These are phyloP conservation scores for Dipodascus geniculatus DNA, from an alignment of 805 yeast species.

Conservation along the genomic window DNA sequence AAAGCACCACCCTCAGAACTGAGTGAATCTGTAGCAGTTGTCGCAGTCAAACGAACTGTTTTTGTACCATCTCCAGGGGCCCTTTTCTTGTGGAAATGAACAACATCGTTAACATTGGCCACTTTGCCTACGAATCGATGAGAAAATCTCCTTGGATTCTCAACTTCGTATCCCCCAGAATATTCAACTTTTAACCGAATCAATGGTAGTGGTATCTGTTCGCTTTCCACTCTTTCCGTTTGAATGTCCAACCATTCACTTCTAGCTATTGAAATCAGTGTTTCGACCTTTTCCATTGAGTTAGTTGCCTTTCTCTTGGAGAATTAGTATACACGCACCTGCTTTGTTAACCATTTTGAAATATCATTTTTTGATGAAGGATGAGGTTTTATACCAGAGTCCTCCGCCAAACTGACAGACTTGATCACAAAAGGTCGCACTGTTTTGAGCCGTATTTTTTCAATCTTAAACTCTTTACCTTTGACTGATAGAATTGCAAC, in stretches of 20 bases:
- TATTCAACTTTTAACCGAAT: conserved; percentile 79
- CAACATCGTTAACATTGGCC: conserved; percentile 83
- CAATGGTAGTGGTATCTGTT: conserved; percentile 63
- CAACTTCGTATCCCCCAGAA: conserved; percentile 83
- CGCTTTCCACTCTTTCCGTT: conserved; percentile 19
- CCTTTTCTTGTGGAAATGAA: conserved; percentile 51
- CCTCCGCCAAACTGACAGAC: conserved; percentile 42
- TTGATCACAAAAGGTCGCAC: conserved; percentile 76
- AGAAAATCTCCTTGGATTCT: conserved; percentile 79
- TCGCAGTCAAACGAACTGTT: conserved; percentile 11
- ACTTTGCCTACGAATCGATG: conserved; percentile 82
- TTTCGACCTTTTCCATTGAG: conserved; percentile 32
- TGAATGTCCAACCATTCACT: conserved; percentile 33
- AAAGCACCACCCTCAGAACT: conserved; percentile 19
- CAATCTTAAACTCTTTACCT: conserved; percentile 43
- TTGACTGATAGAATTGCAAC: conserved; percentile 60
- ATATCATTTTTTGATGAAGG: conserved; percentile 50
- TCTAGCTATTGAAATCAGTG: conserved; percentile 49
- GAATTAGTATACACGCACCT: conserved; percentile 24
- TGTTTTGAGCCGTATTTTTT: conserved; percentile 52
- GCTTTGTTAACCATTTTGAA: conserved; percentile 41
- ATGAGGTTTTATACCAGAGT: conserved; percentile 47
- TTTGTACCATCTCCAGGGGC: conserved; percentile 12
- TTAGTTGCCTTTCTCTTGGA: not conserved
- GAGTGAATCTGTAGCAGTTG: conserved; percentile 6